These are phyloP conservation scores for Geranium rotundifolium DNA, from an alignment of 345 rosid genomes.

Conservation along the genomic window DNA sequence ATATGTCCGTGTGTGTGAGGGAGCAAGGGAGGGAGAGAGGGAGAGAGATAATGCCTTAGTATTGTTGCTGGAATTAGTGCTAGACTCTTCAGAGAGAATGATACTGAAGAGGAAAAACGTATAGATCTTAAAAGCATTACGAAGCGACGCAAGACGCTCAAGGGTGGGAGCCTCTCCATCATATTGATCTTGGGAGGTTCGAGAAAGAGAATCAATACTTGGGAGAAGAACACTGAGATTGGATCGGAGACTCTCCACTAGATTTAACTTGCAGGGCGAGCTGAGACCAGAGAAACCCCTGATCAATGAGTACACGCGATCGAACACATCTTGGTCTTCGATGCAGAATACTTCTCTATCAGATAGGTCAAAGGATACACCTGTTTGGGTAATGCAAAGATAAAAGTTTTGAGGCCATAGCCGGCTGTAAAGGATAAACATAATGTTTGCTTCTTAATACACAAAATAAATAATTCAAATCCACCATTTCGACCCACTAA, in stretches of 20 bases:
- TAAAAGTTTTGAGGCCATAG: background rate
- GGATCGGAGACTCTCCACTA: conserved; percentile 76
- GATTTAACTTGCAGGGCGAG: conserved; percentile 49
- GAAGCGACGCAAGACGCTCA: conserved; percentile 54
- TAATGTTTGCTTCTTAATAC: background rate
- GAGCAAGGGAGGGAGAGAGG: conserved; percentile 1
- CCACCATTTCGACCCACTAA: no score
- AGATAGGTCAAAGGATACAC: conserved; percentile 81
- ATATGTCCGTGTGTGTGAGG: no score
- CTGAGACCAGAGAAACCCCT: conserved; percentile 40
- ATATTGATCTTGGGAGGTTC: conserved; percentile 42
- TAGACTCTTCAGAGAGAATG: conserved; percentile 49
- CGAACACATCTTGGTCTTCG: conserved; percentile 79
- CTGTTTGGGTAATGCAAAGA: conserved; percentile 19
- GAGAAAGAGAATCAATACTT: conserved; percentile 66
- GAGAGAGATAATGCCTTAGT: conserved; percentile 36
- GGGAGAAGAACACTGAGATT: conserved; percentile 92
- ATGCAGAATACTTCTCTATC: conserved; percentile 83
- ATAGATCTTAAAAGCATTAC: conserved; percentile 91
- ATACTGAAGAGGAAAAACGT: conserved; percentile 69
- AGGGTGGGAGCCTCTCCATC: conserved; percentile 32
- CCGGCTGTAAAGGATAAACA: background rate
- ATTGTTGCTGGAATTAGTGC: conserved; percentile 24
- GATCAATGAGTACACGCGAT: conserved; percentile 68
- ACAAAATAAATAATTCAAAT: background rate